phyloP scores from a whole-genome alignment of 208 protist species.

The Vickermania spadyakhi region DNA sequence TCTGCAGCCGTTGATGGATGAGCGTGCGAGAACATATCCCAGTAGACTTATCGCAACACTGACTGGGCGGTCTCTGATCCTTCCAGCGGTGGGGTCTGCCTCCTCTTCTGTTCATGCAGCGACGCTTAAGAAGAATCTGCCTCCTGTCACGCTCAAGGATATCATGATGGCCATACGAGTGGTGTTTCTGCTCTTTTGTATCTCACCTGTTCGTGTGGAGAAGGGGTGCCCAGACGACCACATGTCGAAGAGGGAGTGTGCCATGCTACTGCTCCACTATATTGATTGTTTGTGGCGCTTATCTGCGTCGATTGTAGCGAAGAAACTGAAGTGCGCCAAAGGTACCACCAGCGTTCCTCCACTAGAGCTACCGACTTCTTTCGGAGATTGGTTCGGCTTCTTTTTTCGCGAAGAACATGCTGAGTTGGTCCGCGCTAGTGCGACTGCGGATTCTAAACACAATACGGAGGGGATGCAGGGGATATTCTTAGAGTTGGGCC shows the following conservation, averaged over 20 bases:
- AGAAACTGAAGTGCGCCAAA: neutral
- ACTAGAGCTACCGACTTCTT: constrained; percentile 18
- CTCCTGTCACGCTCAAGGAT: constrained; percentile 12
- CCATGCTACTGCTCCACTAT: constrained; percentile 53
- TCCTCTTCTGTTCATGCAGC: constrained; percentile 1
- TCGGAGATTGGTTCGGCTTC: constrained; percentile 37
- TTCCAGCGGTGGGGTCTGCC: neutral
- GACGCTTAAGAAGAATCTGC: constrained; percentile 1
- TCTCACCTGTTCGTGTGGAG: constrained; percentile 4
- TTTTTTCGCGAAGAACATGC: constrained; percentile 9
- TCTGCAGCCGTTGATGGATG: neutral
- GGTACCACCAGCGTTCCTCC: neutral
- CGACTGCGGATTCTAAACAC: constrained; percentile 24
- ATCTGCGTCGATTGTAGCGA: constrained; percentile 2
- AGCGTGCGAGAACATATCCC: neutral
- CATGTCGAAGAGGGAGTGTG: constrained; percentile 22
- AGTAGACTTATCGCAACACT: neutral
- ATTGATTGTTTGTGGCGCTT: constrained; percentile 48
- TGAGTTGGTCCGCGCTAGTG: constrained; percentile 12
- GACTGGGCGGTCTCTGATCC: constrained; percentile 5
- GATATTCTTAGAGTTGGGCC: constrained; percentile 36
- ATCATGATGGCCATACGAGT: constrained; percentile 23
- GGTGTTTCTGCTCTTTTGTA: constrained; percentile 22
- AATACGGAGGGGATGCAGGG: constrained; percentile 48
- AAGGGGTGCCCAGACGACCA: neutral